Base-by-base conservation (phyloP, 257 asterid species). In the Capsicum rhomboideum region DNA sequence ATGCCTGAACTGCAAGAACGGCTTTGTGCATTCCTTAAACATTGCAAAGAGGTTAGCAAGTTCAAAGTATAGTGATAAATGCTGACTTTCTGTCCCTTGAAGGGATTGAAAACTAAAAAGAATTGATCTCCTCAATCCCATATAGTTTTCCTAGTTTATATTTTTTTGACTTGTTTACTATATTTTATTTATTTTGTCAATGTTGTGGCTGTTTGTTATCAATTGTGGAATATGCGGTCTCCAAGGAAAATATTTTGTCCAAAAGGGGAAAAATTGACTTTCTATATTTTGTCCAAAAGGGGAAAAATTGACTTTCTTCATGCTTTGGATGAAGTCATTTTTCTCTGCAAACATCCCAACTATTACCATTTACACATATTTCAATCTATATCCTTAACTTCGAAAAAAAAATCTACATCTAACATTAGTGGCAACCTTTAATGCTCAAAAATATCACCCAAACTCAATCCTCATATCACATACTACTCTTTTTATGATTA, bases 1-100 rank as follows among this genome's bases (percentile, higher is more conserved):
- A 92, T 95, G 97, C 99, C 99, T 12, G 98, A 95, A 88, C 85
- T 95, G 90, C 94, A 91, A 64, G 91, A 94, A 78, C 89, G 85
- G 40, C 97, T 95, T 59, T 90, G 91, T 88, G 89, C 92, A 49
- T 93, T 94, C 85, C 90, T 93, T 83, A 83, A 85, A 44, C 88
- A 88, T 16, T 92, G 97, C 92, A 88, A 75, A 85, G 88, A 91
- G 94, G 97, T 93, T 53, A 55, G 85, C 61, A 34, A 67, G 77
- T 34, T 67, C 77, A 8, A 67, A 34, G 50, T 68, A 34, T 34
- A 67, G 26, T 67, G 77, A 34, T 67, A 0, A 17, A 67, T 31
- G 50, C 49, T 34, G 26, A 67, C 77, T 67, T 67, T 67, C 77
- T 67, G 26, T 34, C 49, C 14, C 50, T 67, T 17, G 77, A 67